phyloP scores from a whole-genome alignment of 139 green algal genomes.

The Tetratostichococcus sp. region DNA sequence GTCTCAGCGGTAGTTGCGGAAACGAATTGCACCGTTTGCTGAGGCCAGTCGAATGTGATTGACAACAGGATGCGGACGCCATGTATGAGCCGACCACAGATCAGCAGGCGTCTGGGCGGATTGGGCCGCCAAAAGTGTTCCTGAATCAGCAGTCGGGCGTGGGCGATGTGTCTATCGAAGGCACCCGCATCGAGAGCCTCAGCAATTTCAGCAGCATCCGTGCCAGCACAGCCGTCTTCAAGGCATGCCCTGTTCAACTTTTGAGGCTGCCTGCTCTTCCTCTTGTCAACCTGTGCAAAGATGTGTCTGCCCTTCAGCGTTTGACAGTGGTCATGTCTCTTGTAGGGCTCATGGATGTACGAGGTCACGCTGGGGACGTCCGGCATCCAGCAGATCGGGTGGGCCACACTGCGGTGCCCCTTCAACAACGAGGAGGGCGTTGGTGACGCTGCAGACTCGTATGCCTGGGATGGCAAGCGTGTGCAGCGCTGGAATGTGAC shows the following conservation, averaged over 20 bases:
- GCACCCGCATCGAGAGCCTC: constrained; percentile 30
- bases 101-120: constrained; percentile 12
- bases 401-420: constrained; percentile 71
- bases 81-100: neutral
- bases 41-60: too few species aligned
- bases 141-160: constrained; percentile 3
- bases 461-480: constrained; percentile 74
- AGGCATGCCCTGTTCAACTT: neutral
- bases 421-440: constrained; percentile 93
- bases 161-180: constrained; percentile 10
- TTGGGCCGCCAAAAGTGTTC: constrained; percentile 22
- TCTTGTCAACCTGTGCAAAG: too few species aligned
- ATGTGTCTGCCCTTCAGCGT: neutral
- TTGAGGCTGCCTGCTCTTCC: too few species aligned
- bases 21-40: too few species aligned
- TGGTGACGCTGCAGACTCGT: constrained; percentile 78
- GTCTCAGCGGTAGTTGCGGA: too few species aligned
- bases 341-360: constrained; percentile 81
- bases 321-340: neutral
- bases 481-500: constrained; percentile 78
- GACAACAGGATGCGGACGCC: neutral
- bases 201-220: constrained; percentile 73
- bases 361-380: constrained; percentile 72
- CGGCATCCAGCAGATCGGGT: constrained; percentile 88
- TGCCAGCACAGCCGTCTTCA: constrained; percentile 66